A percentile compares a stretch with the other conserved stretches of the same genome.
phyloP scores from a whole-genome alignment of 148 eudicot genomes.

The Arctostaphylos glauca region DNA sequence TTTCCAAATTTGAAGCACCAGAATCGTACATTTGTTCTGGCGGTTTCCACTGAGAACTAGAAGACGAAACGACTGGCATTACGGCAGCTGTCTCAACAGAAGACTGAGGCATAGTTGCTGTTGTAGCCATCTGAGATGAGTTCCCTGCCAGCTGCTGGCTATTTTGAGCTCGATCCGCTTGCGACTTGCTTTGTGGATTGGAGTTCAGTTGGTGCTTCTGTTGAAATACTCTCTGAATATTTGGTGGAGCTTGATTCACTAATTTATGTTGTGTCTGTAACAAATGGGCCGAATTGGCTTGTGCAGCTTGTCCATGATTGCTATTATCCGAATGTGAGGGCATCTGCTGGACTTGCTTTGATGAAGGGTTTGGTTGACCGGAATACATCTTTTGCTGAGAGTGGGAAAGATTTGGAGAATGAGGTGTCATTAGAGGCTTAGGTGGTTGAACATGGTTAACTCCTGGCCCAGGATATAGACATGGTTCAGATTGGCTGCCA shows the following conservation, averaged over 20 bases:
- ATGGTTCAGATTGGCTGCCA: slow-evolving; percentile 47
- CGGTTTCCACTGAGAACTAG: slow-evolving; percentile 40
- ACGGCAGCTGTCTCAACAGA: slow-evolving; percentile 29
- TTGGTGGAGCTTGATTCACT: slow-evolving; percentile 39
- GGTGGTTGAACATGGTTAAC: slow-evolving; percentile 36
- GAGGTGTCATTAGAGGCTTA: slow-evolving; percentile 33
- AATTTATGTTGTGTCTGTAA: slow-evolving; percentile 40
- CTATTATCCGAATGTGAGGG: slow-evolving; percentile 48
- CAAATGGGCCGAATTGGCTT: slow-evolving; percentile 32
- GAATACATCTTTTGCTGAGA: slow-evolving; percentile 52
- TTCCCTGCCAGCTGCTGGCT: slow-evolving; percentile 34
- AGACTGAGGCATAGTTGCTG: slow-evolving; percentile 27
- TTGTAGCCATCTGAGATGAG: slow-evolving; percentile 27
- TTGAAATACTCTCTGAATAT: slow-evolving; percentile 47
- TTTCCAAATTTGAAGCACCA: slow-evolving; percentile 27
- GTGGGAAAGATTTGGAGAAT: slow-evolving; percentile 18
- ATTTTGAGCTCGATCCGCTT: slow-evolving; percentile 39
- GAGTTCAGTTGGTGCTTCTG: slow-evolving; percentile 44
- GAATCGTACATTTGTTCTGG: slow-evolving; percentile 41
- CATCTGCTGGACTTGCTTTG: slow-evolving; percentile 51
- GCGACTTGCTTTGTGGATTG: slow-evolving; percentile 42
- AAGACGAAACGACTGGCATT: slow-evolving; percentile 29
- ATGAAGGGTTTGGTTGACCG: slow-evolving; percentile 33
- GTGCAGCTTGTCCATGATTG: slow-evolving; percentile 39
- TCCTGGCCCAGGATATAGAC: slow-evolving; percentile 39